A percentile compares a stretch with the other conserved stretches of the same genome.
phyloP scores from a whole-genome alignment of 2,329 filamentous ascomycete species.

The Domatiomyces globalis region DNA sequence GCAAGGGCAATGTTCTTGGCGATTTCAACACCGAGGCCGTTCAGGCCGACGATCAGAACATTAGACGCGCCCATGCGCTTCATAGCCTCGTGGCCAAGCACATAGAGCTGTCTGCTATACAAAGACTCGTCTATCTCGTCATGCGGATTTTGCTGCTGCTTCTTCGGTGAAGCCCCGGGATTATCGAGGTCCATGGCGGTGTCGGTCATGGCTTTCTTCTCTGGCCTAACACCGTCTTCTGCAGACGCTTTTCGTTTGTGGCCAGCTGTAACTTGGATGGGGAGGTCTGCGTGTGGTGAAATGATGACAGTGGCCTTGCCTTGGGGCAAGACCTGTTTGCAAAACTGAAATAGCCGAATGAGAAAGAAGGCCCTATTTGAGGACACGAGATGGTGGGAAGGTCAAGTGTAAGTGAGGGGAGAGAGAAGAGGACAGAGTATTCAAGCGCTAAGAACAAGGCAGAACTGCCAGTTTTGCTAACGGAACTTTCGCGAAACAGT shows the following conservation, averaged over 20 bases:
- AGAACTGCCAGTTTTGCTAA: background rate
- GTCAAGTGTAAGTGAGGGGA: background rate
- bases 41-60: conserved; percentile 78
- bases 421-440: background rate
- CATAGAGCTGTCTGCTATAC: conserved; percentile 56
- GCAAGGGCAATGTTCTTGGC: conserved; percentile 97
- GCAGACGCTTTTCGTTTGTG: conserved; percentile 38
- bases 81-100: conserved; percentile 73
- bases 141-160: conserved; percentile 45
- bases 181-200: conserved; percentile 49
- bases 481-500: background rate
- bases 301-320: conserved; percentile 22
- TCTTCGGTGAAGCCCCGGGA: conserved; percentile 33
- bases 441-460: background rate
- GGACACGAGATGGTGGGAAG: background rate
- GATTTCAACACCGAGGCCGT: conserved; percentile 91
- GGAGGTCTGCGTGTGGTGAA: conserved; percentile 21
- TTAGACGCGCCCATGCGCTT: conserved; percentile 98
- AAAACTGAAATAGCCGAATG: background rate
- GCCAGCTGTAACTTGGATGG: conserved; percentile 34
- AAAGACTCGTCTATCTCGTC: conserved; percentile 55
- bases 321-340: conserved; percentile 14
- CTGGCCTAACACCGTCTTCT: conserved; percentile 32
- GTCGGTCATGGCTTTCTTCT: conserved; percentile 43
- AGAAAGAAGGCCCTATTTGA: background rate